Percentiles rank a stretch among this genome's conserved stretches.
Conservation (phyloP, 2,329 filamentous ascomycete species). For the Beauveria pseudobassiana region DNA sequence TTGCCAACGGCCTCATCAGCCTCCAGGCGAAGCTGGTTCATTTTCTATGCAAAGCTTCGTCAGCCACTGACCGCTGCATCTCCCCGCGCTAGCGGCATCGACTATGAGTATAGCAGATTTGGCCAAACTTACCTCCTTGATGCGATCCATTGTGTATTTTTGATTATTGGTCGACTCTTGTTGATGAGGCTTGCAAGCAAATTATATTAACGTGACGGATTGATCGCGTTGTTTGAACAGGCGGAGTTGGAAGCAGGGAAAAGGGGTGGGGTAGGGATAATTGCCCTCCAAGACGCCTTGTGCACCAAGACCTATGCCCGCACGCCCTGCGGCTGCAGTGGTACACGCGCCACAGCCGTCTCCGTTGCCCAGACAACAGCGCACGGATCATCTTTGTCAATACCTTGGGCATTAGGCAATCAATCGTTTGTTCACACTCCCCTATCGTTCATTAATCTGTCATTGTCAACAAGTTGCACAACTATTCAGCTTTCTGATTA, state of each 20-base stretch:
- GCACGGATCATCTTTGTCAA: slow-evolving; percentile 5
- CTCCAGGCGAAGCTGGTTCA: slow-evolving; percentile 90
- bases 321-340: slow-evolving; percentile 1
- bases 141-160: slow-evolving; percentile 65
- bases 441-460: background rate
- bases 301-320: background rate
- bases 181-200: slow-evolving; percentile 6
- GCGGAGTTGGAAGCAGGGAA: slow-evolving; percentile 12
- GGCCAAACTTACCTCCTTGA: slow-evolving; percentile 67
- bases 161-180: slow-evolving; percentile 14
- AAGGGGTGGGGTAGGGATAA: slow-evolving; percentile 14
- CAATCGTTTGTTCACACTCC: background rate
- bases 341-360: slow-evolving; percentile 3
- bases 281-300: slow-evolving; percentile 11
- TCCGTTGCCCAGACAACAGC: slow-evolving; percentile 12
- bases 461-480: background rate
- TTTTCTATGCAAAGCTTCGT: slow-evolving; percentile 56
- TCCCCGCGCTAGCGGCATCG: background rate
- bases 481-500: background rate
- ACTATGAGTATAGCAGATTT: background rate
- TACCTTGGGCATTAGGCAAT: background rate
- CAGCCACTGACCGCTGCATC: slow-evolving; percentile 16
- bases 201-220: slow-evolving; percentile 4
- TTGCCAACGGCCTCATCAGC: slow-evolving; percentile 76
- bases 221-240: slow-evolving; percentile 11